Evolutionary conservation across 2,329 filamentous ascomycete genomes (phyloP), one percentile per base, ranked within the genome.

Genomic region (Aspergillus amoenus): DNA sequence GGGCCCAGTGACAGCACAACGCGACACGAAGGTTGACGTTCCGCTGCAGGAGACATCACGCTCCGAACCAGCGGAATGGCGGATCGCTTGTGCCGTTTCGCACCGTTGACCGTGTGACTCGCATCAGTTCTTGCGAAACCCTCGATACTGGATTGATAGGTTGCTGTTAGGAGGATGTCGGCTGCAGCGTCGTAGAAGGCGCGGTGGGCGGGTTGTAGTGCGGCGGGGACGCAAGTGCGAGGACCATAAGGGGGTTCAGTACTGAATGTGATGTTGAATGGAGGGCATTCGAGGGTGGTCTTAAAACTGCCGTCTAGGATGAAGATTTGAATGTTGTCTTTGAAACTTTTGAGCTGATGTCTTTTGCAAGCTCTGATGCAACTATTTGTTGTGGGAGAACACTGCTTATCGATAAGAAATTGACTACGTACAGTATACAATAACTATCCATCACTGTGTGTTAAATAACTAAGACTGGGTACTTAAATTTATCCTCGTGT

Each of bases 221-320:
- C 84, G 7, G 74, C 62, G 3, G 77, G 79, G 61, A 81, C 21
- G 21, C 21, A 76, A 37, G 21, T 21, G 80, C 76, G 52, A 86
- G 0, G 87, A 88, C 87, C 87, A 89, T 40, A 89, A 79, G 0
- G 87, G 87, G 11, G 72, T 75, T 74, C 67, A 27, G 74, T 70
- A 51, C 75, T 73, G 69, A 89, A 89, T 13, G 68, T 74, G 58
- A 82, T 66, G 55, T 72, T 70, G 68, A 87, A 83, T 21, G 79
- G 59, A 27, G 80, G 58, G 58, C 85, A 81, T 66, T 87, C 81
- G 3, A 89, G 83, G 0, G 85, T 84, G 3, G 87, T 89, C 34
- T 87, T 87, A 21, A 89, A 79, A 7, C 87, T 87, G 52, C 87
- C 87, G 67, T 89, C 87, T 40, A 89, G 80, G 48, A 89, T 64